A percentile compares a stretch with the other conserved stretches of the same genome.
Evolutionary conservation across 164 flowering plant genomes (phyloP).

Genomic region (Piper betle): DNA sequence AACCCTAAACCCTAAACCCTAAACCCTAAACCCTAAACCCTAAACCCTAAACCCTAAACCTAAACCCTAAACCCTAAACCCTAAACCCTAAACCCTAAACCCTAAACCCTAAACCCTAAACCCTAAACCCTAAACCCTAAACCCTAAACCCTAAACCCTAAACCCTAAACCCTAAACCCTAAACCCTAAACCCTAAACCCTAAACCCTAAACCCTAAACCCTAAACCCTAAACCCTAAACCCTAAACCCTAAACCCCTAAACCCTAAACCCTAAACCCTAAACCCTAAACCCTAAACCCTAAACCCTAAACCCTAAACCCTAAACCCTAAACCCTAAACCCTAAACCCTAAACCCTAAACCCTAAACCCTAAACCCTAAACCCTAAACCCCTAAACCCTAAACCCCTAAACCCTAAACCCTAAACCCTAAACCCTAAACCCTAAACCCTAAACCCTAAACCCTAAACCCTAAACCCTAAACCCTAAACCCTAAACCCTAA

Average conservation of each 20-base stretch:
- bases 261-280: too few species aligned
- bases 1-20: conserved; percentile 19
- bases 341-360: too few species aligned
- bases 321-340: too few species aligned
- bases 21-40: conserved; percentile 16
- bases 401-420: too few species aligned
- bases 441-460: too few species aligned
- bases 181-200: conserved; percentile 14
- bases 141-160: conserved; percentile 15
- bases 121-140: conserved; percentile 10
- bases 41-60: conserved; percentile 19
- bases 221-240: conserved; percentile 3
- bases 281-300: too few species aligned
- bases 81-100: conserved; percentile 10
- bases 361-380: too few species aligned
- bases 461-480: too few species aligned
- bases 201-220: conserved; percentile 5
- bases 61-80: conserved; percentile 14
- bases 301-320: too few species aligned
- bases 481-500: too few species aligned
- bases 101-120: conserved; percentile 13
- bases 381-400: too few species aligned
- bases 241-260: conserved; percentile 6
- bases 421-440: too few species aligned
- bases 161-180: conserved; percentile 8